Evolutionary conservation across 2,329 filamentous ascomycete genomes (phyloP).

Genomic region (Aspergillus terreus): DNA sequence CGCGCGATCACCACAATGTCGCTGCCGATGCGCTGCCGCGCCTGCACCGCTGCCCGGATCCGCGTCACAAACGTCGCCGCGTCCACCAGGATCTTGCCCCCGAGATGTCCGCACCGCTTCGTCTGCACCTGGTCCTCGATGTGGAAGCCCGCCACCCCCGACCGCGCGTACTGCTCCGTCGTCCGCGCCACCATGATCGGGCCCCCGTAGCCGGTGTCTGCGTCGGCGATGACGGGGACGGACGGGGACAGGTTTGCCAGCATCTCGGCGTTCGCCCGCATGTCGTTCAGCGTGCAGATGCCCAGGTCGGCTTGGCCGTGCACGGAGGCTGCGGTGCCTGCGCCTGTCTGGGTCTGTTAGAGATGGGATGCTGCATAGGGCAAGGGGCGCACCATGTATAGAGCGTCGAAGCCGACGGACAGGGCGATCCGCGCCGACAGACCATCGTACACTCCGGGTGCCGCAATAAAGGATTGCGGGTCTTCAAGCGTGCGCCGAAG

Average conservation of each 20-base stretch:
- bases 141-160: slow-evolving; percentile 55
- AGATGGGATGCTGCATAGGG: background rate
- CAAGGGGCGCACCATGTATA: slow-evolving; percentile 47
- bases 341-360: slow-evolving; percentile 42
- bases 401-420: slow-evolving; percentile 45
- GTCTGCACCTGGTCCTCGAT: slow-evolving; percentile 55
- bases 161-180: slow-evolving; percentile 48
- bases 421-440: slow-evolving; percentile 49
- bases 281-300: slow-evolving; percentile 50
- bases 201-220: slow-evolving; percentile 54
- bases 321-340: slow-evolving; percentile 47
- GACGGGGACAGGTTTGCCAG: slow-evolving; percentile 49
- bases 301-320: slow-evolving; percentile 50
- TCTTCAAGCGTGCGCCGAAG: slow-evolving; percentile 33
- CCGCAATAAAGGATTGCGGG: slow-evolving; percentile 38
- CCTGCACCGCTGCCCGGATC: slow-evolving; percentile 37
- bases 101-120: slow-evolving; percentile 41
- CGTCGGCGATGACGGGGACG: slow-evolving; percentile 51
- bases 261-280: slow-evolving; percentile 53
- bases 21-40: slow-evolving; percentile 30
- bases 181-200: slow-evolving; percentile 49
- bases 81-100: slow-evolving; percentile 38
- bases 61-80: slow-evolving; percentile 30
- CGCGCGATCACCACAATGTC: slow-evolving; percentile 45
- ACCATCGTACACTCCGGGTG: slow-evolving; percentile 52